These are phyloP conservation scores for Lactarius sanguifluus DNA, from an alignment of 768 basidiomycete genomes.

Conservation along the genomic window DNA sequence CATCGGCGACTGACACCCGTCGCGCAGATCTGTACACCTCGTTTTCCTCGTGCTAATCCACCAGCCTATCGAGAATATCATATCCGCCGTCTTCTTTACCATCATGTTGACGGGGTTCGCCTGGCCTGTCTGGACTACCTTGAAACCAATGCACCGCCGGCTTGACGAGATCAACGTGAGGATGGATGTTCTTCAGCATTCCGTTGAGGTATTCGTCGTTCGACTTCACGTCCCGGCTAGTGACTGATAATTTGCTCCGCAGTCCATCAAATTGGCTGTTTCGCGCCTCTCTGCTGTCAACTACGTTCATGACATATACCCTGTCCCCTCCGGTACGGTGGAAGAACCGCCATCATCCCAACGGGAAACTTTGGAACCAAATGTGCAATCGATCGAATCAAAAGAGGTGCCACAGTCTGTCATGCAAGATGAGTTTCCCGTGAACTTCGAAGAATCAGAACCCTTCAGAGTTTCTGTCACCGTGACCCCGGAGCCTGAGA, in stretches of 20 bases:
- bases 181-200: constrained; percentile 12
- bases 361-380: not conserved
- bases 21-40: constrained; percentile 2
- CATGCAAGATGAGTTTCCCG: not conserved
- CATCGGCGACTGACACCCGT: not conserved
- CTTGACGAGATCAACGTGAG: not conserved
- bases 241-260: not conserved
- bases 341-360: not conserved
- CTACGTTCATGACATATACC: not conserved
- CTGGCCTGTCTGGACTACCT: constrained; percentile 6
- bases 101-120: constrained; percentile 10
- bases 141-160: constrained; percentile 2
- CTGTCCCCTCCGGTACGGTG: not conserved
- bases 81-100: constrained; percentile 7
- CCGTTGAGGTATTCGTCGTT: constrained; percentile 6
- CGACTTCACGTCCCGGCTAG: not conserved
- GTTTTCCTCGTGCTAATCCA: constrained; percentile 3
- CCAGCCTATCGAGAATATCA: not conserved
- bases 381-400: not conserved
- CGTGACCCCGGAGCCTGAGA: not conserved
- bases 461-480: not conserved
- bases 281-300: not conserved
- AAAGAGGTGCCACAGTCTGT: too few relatives aligned
- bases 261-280: not conserved
- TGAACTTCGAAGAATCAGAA: not conserved